Base-by-base conservation (phyloP, 139 green algal genomes). In the Trebouxia sp. region DNA sequence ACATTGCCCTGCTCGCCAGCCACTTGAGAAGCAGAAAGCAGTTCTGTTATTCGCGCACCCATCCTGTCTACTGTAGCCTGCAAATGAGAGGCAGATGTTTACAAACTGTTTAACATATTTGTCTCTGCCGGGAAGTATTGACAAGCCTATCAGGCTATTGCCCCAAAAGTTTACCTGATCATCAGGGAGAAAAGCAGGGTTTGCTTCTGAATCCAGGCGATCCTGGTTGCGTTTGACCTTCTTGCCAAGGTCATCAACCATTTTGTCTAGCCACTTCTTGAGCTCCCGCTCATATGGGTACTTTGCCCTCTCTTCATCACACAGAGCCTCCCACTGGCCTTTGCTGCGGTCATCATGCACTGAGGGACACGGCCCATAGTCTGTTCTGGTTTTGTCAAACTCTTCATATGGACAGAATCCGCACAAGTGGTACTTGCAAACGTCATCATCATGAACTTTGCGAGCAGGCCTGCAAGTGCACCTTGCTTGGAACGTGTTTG, bases 1-100 rank as follows among this genome's bases (percentile, higher is more conserved):
- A 92, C 78, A 51, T 92, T 83, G 37, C 88, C 88, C 62, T 90
- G 65, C 79, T 92, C 88, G 22, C 86, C 88, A 77, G 87, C 65
- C 37, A 24, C 48, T 56, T 86, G 82, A 24, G 85, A 80, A 26
- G 53, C 65, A 15, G 43, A 50, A 65, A 91, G 38, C 79, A 87
- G 47, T 35, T 90, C 88, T n/a, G 82, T 66, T 30, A 90, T 83
- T 53, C 86, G 65, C 3, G 42, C 56, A 4, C 41, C 56, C 77
- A 91, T 74, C 3, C 65, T 22, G 35, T 41, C 66, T 42, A 83
- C 42, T 11, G 41, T 45, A 3, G 51, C 48, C 79, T 83, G 79
- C 37, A 50, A 17, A 50, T 50, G 38, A n/a, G n/a, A n/a, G n/a
- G n/a, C n/a, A n/a, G n/a, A n/a, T n/a, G n/a, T n/a, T n/a, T n/a